These are phyloP conservation scores for Picochlorum sp. DNA, from an alignment of 139 green algal genomes.

Conservation along the genomic window DNA sequence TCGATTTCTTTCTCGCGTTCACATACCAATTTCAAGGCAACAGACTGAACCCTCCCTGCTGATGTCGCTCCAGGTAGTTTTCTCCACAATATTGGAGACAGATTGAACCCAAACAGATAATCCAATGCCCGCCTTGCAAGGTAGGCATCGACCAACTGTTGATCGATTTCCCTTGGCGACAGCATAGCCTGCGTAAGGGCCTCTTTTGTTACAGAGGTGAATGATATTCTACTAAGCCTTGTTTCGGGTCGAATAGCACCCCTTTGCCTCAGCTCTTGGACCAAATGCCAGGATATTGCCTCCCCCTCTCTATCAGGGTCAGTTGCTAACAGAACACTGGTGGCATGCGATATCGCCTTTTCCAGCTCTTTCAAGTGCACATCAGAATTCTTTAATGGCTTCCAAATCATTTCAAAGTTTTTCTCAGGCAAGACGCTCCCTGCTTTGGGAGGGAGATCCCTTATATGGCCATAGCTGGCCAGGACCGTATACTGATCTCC, in stretches of 20 bases:
- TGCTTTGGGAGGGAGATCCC: constrained; percentile 57
- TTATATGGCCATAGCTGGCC: constrained; percentile 83
- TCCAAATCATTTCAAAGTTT: constrained; percentile 45
- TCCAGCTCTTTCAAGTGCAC: constrained; percentile 25
- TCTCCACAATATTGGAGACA: constrained; percentile 86
- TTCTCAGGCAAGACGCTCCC: constrained; percentile 48
- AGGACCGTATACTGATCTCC: constrained; percentile 49
- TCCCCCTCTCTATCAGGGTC: constrained; percentile 93
- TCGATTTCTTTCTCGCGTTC: constrained; percentile 68
- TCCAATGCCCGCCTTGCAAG: constrained; percentile 73
- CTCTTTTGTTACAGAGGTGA: constrained; percentile 66
- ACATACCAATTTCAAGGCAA: constrained; percentile 73
- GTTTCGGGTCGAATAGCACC: neutral
- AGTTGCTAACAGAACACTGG: constrained; percentile 76
- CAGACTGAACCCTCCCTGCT: constrained; percentile 72
- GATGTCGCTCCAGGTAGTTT: constrained; percentile 66
- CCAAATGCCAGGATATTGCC: constrained; percentile 92
- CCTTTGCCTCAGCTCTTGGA: constrained; percentile 53
- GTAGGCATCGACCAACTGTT: constrained; percentile 81
- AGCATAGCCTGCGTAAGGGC: constrained; percentile 64
- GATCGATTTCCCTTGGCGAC: constrained; percentile 41
- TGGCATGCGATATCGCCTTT: neutral
- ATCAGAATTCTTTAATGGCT: constrained; percentile 8
- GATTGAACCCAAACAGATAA: constrained; percentile 83
- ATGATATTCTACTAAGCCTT: constrained; percentile 34